Conservation (phyloP, 176 grass and related monocot genomes). For the Eleusine coracana region DNA sequence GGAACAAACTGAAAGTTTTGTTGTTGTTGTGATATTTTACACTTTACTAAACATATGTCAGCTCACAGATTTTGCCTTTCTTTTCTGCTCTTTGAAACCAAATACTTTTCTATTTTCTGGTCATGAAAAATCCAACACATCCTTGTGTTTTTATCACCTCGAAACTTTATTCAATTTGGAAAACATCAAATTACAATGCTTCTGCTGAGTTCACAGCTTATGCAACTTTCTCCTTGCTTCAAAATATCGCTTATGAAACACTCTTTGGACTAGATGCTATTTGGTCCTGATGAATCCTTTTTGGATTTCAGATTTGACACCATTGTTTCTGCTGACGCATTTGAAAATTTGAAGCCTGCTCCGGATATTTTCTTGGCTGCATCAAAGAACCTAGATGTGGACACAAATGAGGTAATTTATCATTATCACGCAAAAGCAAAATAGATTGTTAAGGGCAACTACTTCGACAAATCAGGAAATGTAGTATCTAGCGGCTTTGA, state of each 20-base stretch:
- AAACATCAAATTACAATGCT: conserved; percentile 4
- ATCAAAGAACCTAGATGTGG: conserved; percentile 69
- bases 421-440: neutral
- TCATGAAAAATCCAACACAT: neutral
- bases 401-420: conserved; percentile 70
- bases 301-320: conserved; percentile 81
- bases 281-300: conserved; percentile 33
- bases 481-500: conserved; percentile 18
- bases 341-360: conserved; percentile 95
- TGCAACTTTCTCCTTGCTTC: neutral
- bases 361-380: conserved; percentile 96
- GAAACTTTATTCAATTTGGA: neutral
- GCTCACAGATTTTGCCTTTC: conserved; percentile 6
- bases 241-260: conserved; percentile 1
- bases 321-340: conserved; percentile 93
- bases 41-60: conserved; percentile 12
- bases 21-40: conserved; percentile 18
- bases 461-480: neutral
- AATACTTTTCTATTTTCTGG: conserved; percentile 2
- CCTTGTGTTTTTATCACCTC: conserved; percentile 2
- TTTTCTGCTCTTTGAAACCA: neutral
- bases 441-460: neutral
- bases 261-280: neutral
- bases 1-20: conserved; percentile 16
- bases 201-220: neutral